Percentiles rank a stretch among this genome's conserved stretches.
Evolutionary conservation across 331 rosid species (phyloP).

Genomic region (Acacia concinna): DNA sequence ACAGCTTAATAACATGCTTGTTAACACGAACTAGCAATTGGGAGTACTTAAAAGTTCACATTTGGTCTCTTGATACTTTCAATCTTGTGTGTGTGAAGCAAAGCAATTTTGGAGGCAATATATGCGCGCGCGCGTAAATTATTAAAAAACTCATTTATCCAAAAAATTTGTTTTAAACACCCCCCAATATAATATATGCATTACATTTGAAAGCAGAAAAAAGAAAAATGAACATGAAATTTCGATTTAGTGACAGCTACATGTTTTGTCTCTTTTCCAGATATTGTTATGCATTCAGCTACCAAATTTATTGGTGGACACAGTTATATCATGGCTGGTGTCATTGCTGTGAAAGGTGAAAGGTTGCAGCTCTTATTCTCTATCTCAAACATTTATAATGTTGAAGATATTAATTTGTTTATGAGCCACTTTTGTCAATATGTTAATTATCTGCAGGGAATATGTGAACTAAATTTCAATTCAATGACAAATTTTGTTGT

Average conservation of each 20-base stretch:
- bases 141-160: neutral
- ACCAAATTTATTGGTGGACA: conserved; percentile 94
- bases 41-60: neutral
- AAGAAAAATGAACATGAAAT: neutral
- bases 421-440: neutral
- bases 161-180: neutral
- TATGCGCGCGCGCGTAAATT: neutral
- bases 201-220: neutral
- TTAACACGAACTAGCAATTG: conserved; percentile 1
- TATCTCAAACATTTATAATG: conserved; percentile 10
- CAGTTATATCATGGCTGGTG: conserved; percentile 95
- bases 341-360: conserved; percentile 83
- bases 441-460: neutral
- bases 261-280: conserved; percentile 38
- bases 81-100: neutral
- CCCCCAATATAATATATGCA: neutral
- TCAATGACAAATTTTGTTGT: neutral
- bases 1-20: conserved; percentile 1
- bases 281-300: conserved; percentile 93
- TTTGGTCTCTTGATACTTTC: neutral
- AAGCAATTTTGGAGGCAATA: conserved; percentile 1
- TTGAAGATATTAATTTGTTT: conserved; percentile 15
- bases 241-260: neutral
- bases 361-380: conserved; percentile 37
- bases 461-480: neutral